Conservation (phyloP, 2,329 filamentous ascomycete genomes). For the Purpureocillium takamizusanense region DNA sequence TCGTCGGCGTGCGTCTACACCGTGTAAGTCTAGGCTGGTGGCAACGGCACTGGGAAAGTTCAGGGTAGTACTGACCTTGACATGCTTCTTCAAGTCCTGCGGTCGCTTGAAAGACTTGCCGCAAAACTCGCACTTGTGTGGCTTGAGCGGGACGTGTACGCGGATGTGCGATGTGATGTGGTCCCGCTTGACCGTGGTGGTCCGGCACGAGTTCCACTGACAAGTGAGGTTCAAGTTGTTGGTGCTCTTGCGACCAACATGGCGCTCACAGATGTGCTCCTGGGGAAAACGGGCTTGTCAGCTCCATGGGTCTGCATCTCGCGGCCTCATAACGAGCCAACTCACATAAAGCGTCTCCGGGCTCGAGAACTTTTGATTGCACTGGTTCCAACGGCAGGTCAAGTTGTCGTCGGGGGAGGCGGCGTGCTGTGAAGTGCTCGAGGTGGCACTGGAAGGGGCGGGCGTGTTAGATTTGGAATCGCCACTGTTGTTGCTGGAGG, state of each 20-base stretch:
- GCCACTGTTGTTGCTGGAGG: slow-evolving; percentile 20
- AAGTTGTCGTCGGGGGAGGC: slow-evolving; percentile 41
- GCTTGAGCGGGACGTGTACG: slow-evolving; percentile 97
- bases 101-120: slow-evolving; percentile 98
- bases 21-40: slow-evolving; percentile 11
- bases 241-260: slow-evolving; percentile 97
- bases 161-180: slow-evolving; percentile 99
- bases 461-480: slow-evolving; percentile 45
- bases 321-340: slow-evolving; percentile 4
- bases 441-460: slow-evolving; percentile 39
- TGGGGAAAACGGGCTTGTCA: slow-evolving; percentile 24
- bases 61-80: slow-evolving; percentile 54
- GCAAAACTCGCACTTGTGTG: slow-evolving; percentile 98
- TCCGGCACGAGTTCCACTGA: slow-evolving; percentile 93
- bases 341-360: slow-evolving; percentile 54
- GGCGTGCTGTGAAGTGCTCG: slow-evolving; percentile 30
- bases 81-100: slow-evolving; percentile 98
- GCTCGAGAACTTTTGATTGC: slow-evolving; percentile 47
- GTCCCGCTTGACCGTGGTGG: slow-evolving; percentile 95
- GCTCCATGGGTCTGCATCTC: background rate
- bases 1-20: slow-evolving; percentile 82
- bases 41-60: background rate
- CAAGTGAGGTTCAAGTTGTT: slow-evolving; percentile 97
- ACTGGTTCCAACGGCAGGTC: slow-evolving; percentile 51
- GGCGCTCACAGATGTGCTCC: slow-evolving; percentile 97